Base-by-base conservation (phyloP, 2,329 filamentous ascomycete species). In the Alternaria tenuissima region DNA sequence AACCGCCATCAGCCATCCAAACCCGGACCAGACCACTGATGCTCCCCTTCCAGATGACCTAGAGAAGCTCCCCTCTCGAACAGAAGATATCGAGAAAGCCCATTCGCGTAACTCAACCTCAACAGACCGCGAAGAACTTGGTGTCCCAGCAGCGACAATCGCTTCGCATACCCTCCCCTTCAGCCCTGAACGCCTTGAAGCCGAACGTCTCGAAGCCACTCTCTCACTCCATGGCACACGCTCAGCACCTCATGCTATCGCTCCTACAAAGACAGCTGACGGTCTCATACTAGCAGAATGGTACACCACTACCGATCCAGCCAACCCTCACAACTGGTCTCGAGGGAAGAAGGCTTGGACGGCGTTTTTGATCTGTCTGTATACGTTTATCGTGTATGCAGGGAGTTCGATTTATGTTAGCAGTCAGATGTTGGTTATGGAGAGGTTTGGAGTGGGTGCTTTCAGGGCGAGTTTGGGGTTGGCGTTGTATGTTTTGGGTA, bases 361-460 rank as follows among this genome's bases (percentile, higher is more conserved):
- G 3, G 71, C 78, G 0, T 51, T 68, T 4, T 75, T 79, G 63
- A 81, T 83, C 59, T 64, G 87, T 5, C 61, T 89, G 85, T 80
- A 89, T 86, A 89, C 87, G 0, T 85, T 89, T 62, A 83, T 86
- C 24, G 86, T 86, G 4, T 86, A 86, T 67, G 83, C 81, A 67
- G 83, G 82, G 5, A 81, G 80, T 2, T 79, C 82, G 1, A 84
- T 89, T 57, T 88, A 87, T 75, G 72, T 77, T 0, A 77, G 81
- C 8, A 76, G 72, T 16, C 75, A 74, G 7, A 57, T 68, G 7
- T 84, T 84, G 7, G 79, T 90, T 16, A 83, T 85, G 72, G 63
- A 76, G 8, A 78, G 80, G 18, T 90, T 89, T 64, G 80, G 81
- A 30, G 84, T 89, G 41, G 80, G 80, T 22, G 73, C 81, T 30